Evolutionary conservation across 176 grass and related monocot species (phyloP), one percentile per base, ranked within the genome.

Genomic region (Dendrocalamus sinicus): DNA sequence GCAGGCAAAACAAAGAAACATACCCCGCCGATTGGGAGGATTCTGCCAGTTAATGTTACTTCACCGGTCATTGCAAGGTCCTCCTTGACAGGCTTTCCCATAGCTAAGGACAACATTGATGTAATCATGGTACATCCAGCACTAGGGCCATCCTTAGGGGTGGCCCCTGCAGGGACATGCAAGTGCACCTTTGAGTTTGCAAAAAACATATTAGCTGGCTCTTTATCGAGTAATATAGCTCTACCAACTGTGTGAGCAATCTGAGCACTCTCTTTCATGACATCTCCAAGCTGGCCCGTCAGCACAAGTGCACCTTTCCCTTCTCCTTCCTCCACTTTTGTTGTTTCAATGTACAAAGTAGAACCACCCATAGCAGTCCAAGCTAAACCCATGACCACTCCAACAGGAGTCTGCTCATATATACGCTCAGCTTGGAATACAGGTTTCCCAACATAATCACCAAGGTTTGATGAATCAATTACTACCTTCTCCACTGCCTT

Each of bases 191-290:
- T 99, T 11, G 86, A 88, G 83, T 92, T 88, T 48, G 86, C 93
- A 83, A 99, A 96, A 72, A 94, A 99, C 5, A 86, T 39, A 83
- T 91, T 94, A 41, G 92, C 82, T 74, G 90, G 80, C 24, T 92
- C 91, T 86, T 85, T 94, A 44, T 91, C 84, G 26, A 86, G 85
- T 41, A 94, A 87, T 92, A 99, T 91, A 80, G 93, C 90, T 84
- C 96, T 91, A n/a, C 86, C 79, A 69, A 94, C 90, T 5, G 96
- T 99, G 40, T 99, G 93, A 1, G 93, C 96, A 67, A 96, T 99
- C 80, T 96, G 96, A 30, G 96, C 93, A 45, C 93, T 99, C 86
- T 99, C 93, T 85, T 99, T 99, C 96, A 94, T 96, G 46, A 99
- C 93, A 83, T 96, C 93, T 74, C 96, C 92, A 86, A 99, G 96